These are phyloP conservation scores for Phyllosticta paracitricarpa DNA, from an alignment of 2,329 filamentous ascomycete species.

Conservation along the genomic window DNA sequence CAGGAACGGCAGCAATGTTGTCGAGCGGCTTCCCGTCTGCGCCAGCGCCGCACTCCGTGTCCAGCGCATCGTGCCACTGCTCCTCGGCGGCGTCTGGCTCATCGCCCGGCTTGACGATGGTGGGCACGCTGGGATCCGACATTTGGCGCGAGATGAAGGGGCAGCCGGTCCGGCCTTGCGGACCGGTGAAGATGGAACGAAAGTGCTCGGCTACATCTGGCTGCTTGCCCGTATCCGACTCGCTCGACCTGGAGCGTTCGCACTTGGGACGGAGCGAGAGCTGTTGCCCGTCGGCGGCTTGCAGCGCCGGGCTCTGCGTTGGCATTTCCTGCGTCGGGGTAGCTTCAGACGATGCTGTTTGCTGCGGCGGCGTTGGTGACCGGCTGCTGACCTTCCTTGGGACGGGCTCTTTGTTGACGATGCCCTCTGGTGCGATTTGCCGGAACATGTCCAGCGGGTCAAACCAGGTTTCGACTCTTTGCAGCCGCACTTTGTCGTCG, in stretches of 20 bases:
- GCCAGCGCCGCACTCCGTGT: background rate
- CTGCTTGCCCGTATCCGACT: background rate
- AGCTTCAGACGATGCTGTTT: background rate
- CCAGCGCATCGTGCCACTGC: constrained; percentile 7
- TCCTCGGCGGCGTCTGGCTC: background rate
- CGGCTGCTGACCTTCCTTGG: constrained; percentile 21
- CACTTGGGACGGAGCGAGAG: background rate
- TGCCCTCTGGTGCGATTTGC: constrained; percentile 47
- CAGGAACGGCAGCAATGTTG: background rate
- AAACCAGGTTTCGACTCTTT: constrained; percentile 53
- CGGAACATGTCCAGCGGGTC: constrained; percentile 58
- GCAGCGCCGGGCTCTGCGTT: background rate
- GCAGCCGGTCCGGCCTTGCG: background rate
- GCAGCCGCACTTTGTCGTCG: constrained; percentile 49
- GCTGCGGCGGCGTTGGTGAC: constrained; percentile 15
- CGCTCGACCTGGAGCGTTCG: background rate
- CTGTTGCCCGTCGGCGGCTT: background rate
- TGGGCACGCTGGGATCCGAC: background rate
- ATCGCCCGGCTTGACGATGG: background rate
- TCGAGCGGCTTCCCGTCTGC: background rate
- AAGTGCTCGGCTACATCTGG: background rate
- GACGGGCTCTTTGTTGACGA: constrained; percentile 36
- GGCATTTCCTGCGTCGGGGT: background rate
- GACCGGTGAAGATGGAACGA: background rate
- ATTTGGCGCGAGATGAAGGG: background rate